These are phyloP conservation scores for Podila epicladia DNA, from an alignment of 192 early-diverging fungal genomes.

Conservation along the genomic window DNA sequence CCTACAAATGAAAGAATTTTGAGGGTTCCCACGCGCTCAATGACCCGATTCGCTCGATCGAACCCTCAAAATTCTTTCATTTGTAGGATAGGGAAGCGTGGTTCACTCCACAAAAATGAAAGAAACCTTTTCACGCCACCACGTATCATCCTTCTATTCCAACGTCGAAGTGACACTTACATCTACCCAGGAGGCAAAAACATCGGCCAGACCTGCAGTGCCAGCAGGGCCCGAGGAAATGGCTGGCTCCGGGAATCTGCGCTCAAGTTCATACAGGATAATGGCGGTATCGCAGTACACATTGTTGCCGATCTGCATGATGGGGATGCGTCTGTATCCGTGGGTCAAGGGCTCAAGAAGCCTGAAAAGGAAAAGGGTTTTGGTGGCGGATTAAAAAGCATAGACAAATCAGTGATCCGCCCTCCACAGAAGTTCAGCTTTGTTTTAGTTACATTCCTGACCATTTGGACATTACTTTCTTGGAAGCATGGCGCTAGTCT, in stretches of 20 bases:
- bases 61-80: neutral
- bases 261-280: slow-evolving; percentile 52
- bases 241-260: slow-evolving; percentile 20
- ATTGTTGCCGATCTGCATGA: slow-evolving; percentile 58
- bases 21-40: neutral
- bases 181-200: slow-evolving; percentile 38
- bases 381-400: too few species aligned
- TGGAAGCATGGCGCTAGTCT: slow-evolving; percentile 14
- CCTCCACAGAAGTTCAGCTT: too few species aligned
- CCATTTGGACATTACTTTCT: slow-evolving; percentile 27
- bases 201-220: slow-evolving; percentile 12
- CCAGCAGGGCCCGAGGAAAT: neutral
- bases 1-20: too few species aligned
- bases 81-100: too few species aligned
- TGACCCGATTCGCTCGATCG: slow-evolving; percentile 33
- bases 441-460: too few species aligned
- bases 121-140: too few species aligned
- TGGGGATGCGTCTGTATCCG: slow-evolving; percentile 58
- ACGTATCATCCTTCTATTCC: too few species aligned
- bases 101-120: too few species aligned
- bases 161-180: slow-evolving; percentile 11
- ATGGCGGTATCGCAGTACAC: slow-evolving; percentile 53
- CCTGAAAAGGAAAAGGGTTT: neutral
- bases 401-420: too few species aligned
- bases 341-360: slow-evolving; percentile 48